Conservation (phyloP, 805 yeast species). For the Schizosaccharomyces pombe region DNA sequence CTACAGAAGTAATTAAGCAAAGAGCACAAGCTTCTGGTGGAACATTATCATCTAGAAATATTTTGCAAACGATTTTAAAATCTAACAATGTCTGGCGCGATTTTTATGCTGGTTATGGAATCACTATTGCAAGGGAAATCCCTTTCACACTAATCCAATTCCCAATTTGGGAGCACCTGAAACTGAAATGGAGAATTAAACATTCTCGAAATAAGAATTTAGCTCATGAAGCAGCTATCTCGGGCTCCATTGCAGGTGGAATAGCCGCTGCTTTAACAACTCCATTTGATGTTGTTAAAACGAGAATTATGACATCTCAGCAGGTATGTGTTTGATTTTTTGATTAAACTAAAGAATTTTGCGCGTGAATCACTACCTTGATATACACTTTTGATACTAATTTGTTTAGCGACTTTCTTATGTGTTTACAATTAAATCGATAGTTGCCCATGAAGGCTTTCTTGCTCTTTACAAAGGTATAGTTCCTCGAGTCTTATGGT, state of each 20-base stretch:
- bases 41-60: slow-evolving; percentile 22
- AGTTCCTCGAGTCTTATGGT: slow-evolving; percentile 94
- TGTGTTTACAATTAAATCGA: slow-evolving; percentile 13
- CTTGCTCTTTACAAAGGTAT: slow-evolving; percentile 57
- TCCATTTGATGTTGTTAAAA: slow-evolving; percentile 83
- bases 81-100: slow-evolving; percentile 50
- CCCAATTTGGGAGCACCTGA: slow-evolving; percentile 73
- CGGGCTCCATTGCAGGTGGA: slow-evolving; percentile 89
- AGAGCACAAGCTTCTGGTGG: slow-evolving; percentile 71
- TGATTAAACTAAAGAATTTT: too few species aligned
- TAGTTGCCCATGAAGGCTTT: slow-evolving; percentile 52
- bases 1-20: slow-evolving; percentile 90
- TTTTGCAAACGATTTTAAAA: slow-evolving; percentile 24
- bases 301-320: slow-evolving; percentile 62
- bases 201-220: slow-evolving; percentile 23
- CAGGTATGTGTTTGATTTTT: too few species aligned
- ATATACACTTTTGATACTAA: background rate
- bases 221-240: slow-evolving; percentile 57
- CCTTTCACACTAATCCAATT: slow-evolving; percentile 93
- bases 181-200: slow-evolving; percentile 30
- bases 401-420: background rate
- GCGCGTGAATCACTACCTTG: background rate
- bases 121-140: slow-evolving; percentile 83
- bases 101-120: slow-evolving; percentile 76
- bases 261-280: slow-evolving; percentile 85